These are phyloP conservation scores for Fraxinus albicans DNA, from an alignment of 305 asterid genomes.

Conservation along the genomic window DNA sequence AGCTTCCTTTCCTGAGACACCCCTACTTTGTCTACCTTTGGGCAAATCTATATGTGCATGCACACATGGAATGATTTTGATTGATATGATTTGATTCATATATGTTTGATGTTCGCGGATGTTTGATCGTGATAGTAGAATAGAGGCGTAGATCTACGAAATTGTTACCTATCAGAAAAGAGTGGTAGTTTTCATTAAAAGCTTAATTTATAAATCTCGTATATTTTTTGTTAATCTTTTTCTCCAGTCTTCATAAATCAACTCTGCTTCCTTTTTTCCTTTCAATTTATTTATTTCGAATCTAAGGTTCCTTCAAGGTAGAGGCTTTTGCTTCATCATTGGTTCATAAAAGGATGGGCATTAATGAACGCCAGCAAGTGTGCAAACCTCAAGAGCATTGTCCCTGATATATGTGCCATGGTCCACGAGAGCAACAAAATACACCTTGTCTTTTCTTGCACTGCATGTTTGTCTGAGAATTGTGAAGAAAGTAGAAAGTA, in stretches of 20 bases:
- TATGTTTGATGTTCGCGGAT: neutral
- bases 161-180: neutral
- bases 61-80: neutral
- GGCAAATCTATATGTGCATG: neutral
- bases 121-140: neutral
- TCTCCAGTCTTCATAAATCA: neutral
- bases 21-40: neutral
- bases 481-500: neutral
- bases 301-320: neutral
- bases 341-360: neutral
- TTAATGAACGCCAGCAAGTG: neutral
- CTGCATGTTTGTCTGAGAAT: neutral
- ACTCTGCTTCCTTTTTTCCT: neutral
- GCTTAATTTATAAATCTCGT: neutral
- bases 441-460: neutral
- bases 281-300: neutral
- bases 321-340: neutral
- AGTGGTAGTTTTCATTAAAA: neutral
- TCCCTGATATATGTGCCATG: neutral
- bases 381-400: neutral
- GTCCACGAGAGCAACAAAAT: neutral
- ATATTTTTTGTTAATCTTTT: neutral
- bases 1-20: constrained; percentile 19
- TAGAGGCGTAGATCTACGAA: neutral
- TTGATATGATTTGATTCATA: neutral